A percentile compares a stretch with the other conserved stretches of the same genome.
Conservation (phyloP, 371 early-diverging fungal species). For the Mortierella sp. region DNA sequence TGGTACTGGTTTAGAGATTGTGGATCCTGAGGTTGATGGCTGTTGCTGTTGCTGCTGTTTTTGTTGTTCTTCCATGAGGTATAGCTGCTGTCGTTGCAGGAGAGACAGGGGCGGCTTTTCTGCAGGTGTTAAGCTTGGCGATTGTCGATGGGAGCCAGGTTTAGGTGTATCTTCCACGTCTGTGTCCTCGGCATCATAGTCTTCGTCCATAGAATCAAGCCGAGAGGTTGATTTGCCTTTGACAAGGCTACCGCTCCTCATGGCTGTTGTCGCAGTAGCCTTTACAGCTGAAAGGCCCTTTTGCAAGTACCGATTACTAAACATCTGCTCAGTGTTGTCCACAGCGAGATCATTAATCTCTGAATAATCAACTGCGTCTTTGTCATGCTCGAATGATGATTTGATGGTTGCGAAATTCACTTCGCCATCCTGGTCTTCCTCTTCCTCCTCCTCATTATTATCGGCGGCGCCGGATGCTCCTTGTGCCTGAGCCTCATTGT, state of each 20-base stretch:
- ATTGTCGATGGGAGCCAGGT: background rate
- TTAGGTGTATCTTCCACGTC: conserved; percentile 47
- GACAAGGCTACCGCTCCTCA: conserved; percentile 21
- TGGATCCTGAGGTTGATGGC: conserved; percentile 1
- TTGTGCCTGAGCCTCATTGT: conserved; percentile 33
- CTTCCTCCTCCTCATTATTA: conserved; percentile 59
- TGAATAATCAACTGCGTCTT: conserved; percentile 86
- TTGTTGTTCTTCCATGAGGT: conserved; percentile 35
- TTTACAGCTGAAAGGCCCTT: conserved; percentile 29
- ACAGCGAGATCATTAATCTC: conserved; percentile 85
- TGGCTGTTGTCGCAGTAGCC: conserved; percentile 26
- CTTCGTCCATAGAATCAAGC: conserved; percentile 64
- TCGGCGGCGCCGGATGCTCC: conserved; percentile 27
- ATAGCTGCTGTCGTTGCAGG: conserved; percentile 37
- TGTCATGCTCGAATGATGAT: conserved; percentile 62
- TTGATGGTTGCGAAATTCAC: conserved; percentile 39
- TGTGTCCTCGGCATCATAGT: conserved; percentile 78
- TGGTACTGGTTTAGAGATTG: conserved; percentile 8
- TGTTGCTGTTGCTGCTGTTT: conserved; percentile 42
- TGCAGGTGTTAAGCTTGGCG: background rate
- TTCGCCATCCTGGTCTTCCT: conserved; percentile 57
- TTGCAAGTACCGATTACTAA: conserved; percentile 40
- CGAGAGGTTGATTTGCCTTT: conserved; percentile 19
- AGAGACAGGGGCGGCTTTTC: conserved; percentile 24
- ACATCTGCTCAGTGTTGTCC: conserved; percentile 65